Conservation (phyloP, 176 grass and related monocot species). For the Hsuehochloa calcarea region DNA sequence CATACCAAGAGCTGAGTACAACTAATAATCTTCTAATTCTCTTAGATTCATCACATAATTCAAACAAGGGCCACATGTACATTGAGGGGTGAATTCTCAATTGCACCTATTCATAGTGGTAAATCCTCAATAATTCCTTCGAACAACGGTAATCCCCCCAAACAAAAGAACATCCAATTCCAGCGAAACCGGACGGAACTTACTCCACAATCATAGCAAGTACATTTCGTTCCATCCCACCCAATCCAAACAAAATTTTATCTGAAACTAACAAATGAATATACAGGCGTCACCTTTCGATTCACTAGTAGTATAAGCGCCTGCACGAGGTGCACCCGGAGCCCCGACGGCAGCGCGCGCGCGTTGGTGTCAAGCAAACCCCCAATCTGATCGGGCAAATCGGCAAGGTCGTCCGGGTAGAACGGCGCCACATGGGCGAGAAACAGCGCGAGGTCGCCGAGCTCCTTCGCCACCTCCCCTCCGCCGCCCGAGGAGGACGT, state of each 20-base stretch:
- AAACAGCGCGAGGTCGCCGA: conserved; percentile 81
- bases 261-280: neutral
- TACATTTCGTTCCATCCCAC: neutral
- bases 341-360: conserved; percentile 55
- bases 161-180: too few relatives aligned
- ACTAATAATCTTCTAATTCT: too few relatives aligned
- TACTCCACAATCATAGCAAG: neutral
- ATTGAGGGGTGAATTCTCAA: too few relatives aligned
- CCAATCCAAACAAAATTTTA: neutral
- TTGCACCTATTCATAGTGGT: too few relatives aligned
- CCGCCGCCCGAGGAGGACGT: conserved; percentile 40
- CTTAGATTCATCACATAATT: too few relatives aligned
- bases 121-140: too few relatives aligned
- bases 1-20: neutral
- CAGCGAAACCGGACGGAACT: neutral
- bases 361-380: conserved; percentile 62
- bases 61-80: too few relatives aligned
- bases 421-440: conserved; percentile 82
- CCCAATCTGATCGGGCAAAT: conserved; percentile 61
- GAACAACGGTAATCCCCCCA: too few relatives aligned
- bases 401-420: conserved; percentile 67
- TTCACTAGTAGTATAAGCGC: conserved; percentile 77
- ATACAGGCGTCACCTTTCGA: conserved; percentile 56
- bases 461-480: conserved; percentile 72
- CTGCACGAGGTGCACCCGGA: conserved; percentile 72